Percentiles rank a stretch among this genome's conserved stretches.
phyloP scores from a whole-genome alignment of 2,329 filamentous ascomycete genomes.

The Hyphodiscus sp. region DNA sequence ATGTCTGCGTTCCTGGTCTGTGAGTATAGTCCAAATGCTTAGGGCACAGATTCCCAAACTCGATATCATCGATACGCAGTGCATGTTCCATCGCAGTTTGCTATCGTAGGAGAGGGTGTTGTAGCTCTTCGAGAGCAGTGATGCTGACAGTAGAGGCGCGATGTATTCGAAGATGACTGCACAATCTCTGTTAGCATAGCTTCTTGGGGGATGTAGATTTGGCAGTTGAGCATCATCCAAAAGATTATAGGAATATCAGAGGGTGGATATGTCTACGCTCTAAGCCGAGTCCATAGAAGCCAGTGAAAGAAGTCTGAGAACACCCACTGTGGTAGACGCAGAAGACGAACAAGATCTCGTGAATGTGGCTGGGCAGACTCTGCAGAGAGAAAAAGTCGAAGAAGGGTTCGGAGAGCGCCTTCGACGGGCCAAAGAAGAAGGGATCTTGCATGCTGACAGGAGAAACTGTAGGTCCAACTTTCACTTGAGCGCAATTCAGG shows the following conservation, averaged over 20 bases:
- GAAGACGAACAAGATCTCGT: slow-evolving; percentile 64
- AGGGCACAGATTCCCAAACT: slow-evolving; percentile 61
- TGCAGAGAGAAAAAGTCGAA: slow-evolving; percentile 16
- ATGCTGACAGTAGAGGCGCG: slow-evolving; percentile 55
- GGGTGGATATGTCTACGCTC: too few relatives aligned
- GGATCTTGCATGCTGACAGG: neutral
- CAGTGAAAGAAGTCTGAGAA: too few relatives aligned
- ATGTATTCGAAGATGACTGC: slow-evolving; percentile 52
- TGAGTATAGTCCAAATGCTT: slow-evolving; percentile 63
- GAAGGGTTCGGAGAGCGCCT: neutral
- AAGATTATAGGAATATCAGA: too few relatives aligned
- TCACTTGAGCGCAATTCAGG: too few relatives aligned
- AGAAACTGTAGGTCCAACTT: too few relatives aligned
- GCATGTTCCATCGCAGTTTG: slow-evolving; percentile 71
- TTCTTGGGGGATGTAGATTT: too few relatives aligned
- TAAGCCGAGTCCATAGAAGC: too few relatives aligned
- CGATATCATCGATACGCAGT: slow-evolving; percentile 74
- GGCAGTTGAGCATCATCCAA: too few relatives aligned
- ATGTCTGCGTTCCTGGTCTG: slow-evolving; percentile 56
- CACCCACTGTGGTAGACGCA: slow-evolving; percentile 52
- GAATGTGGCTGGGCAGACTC: slow-evolving; percentile 67
- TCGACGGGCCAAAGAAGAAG: neutral
- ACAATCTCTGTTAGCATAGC: too few relatives aligned
- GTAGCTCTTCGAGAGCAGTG: slow-evolving; percentile 55
- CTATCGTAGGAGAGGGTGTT: slow-evolving; percentile 52